Evolutionary conservation across 1,284 basidiomycete genomes (phyloP).

Genomic region (Leccinum pachyderme): DNA sequence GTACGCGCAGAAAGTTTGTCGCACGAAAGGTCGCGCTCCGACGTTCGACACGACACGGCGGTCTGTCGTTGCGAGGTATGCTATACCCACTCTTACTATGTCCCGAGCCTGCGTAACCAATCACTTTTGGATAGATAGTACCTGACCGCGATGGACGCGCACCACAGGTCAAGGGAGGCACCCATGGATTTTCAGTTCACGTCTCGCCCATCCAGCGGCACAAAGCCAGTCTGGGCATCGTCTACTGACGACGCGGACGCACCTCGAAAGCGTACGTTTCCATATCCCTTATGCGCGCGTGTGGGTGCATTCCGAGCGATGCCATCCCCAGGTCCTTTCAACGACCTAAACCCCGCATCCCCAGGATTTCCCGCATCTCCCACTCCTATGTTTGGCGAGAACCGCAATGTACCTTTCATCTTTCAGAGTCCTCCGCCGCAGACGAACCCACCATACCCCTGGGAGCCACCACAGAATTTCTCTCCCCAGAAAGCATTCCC

Average conservation of each 20-base stretch:
- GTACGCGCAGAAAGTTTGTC: constrained; percentile 16
- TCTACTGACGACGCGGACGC: constrained; percentile 44
- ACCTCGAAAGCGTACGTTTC: constrained; percentile 62
- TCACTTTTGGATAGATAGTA: neutral
- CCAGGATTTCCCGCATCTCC: constrained; percentile 44
- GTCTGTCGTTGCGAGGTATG: constrained; percentile 13
- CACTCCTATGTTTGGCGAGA: constrained; percentile 57
- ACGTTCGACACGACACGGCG: constrained; percentile 10
- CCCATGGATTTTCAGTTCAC: constrained; percentile 82
- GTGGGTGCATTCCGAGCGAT: constrained; percentile 8
- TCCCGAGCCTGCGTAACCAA: neutral
- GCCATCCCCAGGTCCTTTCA: constrained; percentile 49
- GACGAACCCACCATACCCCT: constrained; percentile 48
- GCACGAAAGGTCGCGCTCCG: neutral
- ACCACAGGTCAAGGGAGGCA: constrained; percentile 62
- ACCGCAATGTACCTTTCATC: constrained; percentile 66
- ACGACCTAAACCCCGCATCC: constrained; percentile 47
- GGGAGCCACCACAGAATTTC: constrained; percentile 61
- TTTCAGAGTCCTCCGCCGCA: constrained; percentile 56
- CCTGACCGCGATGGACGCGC: constrained; percentile 26
- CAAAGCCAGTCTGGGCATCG: constrained; percentile 58
- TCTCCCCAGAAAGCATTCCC: constrained; percentile 61
- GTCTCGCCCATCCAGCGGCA: constrained; percentile 45
- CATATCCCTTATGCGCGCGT: constrained; percentile 25
- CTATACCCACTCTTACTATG: neutral